phyloP scores from a whole-genome alignment of 768 basidiomycete species.

The Suillus sp. region DNA sequence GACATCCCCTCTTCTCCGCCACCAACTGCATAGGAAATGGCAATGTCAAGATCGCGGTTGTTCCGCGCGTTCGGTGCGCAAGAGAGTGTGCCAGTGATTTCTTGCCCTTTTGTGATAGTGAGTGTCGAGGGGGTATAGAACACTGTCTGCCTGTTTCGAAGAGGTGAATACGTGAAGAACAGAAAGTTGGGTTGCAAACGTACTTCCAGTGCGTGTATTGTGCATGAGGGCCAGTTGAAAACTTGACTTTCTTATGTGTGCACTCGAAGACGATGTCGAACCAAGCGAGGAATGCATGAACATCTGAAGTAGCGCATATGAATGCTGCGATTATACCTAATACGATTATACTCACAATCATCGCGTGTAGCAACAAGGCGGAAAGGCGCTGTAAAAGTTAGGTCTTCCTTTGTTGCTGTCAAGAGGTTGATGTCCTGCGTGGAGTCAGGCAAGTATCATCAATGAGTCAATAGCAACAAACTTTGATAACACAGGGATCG shows the following conservation, averaged over 20 bases:
- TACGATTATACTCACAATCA: constrained; percentile 69
- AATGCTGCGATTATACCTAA: constrained; percentile 6
- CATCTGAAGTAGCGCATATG: constrained; percentile 52
- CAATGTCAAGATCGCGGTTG: constrained; percentile 94
- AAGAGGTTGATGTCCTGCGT: constrained; percentile 84
- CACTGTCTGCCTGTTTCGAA: constrained; percentile 77
- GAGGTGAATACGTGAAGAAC: constrained; percentile 1
- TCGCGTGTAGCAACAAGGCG: constrained; percentile 79
- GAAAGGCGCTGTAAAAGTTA: constrained; percentile 84
- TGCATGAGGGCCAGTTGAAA: constrained; percentile 97
- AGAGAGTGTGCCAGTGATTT: constrained; percentile 67
- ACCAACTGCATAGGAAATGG: constrained; percentile 64
- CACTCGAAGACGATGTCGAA: constrained; percentile 96
- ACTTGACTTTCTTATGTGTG: constrained; percentile 93
- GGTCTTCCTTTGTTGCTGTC: constrained; percentile 94
- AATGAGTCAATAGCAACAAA: constrained; percentile 30
- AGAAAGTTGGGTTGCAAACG: constrained; percentile 34
- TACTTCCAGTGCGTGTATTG: constrained; percentile 97
- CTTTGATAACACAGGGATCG: constrained; percentile 89
- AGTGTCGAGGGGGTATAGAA: constrained; percentile 91
- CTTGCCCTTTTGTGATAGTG: constrained; percentile 69
- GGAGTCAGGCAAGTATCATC: constrained; percentile 9
- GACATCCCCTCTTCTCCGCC: constrained; percentile 25
- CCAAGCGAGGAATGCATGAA: constrained; percentile 99
- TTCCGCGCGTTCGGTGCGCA: constrained; percentile 92